Evolutionary conservation across 1,284 basidiomycete species (phyloP), one percentile per base, ranked within the genome.

Genomic region (Cutaneotrichosporon sp.): DNA sequence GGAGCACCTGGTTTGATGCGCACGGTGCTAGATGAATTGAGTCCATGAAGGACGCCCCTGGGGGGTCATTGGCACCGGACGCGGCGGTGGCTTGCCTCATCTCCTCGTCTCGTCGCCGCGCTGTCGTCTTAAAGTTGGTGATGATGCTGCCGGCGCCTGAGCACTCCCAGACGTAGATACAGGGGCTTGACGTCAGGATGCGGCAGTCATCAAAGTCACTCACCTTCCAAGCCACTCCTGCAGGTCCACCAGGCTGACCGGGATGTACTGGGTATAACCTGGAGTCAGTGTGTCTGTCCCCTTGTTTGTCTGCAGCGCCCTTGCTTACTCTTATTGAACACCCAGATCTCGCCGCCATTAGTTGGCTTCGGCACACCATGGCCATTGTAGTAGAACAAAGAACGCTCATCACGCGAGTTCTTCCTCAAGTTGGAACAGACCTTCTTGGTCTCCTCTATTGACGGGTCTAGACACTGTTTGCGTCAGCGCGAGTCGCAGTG

Each of bases 161-260:
- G 76, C 96, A 97, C 76, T 99, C 96, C 96, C 96, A 99, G 61
- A 99, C 92, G 76, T 96, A 99, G 62, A 99, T 93, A 61, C 92
- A 95, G 1, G 97, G 96, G 3, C 92, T 92, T 5, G 1, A 5
- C 49, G 34, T 71, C 38, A 73, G 72, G 60, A 26, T 3, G 16
- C 7, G 51, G 31, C 5, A 18, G 31, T n/a, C 13, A 21, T 5
- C 11, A 1, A 7, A 11, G 18, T 10, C 11, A 70, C 78, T 72
- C 57, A 80, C 80, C 76, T 79, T 58, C 91, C 91, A 1, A 95
- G 81, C 92, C 93, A 97, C 50, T 85, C 87, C 77, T 97, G 94
- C 13, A 98, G 84, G 72, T 98, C 95, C 78, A 91, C 91, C 53
- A 98, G 83, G 8, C 92, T 95, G 26, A 99, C 91, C 0, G 96